Evolutionary conservation across 2,329 filamentous ascomycete species (phyloP).

Genomic region (Sporothrix globosa): DNA sequence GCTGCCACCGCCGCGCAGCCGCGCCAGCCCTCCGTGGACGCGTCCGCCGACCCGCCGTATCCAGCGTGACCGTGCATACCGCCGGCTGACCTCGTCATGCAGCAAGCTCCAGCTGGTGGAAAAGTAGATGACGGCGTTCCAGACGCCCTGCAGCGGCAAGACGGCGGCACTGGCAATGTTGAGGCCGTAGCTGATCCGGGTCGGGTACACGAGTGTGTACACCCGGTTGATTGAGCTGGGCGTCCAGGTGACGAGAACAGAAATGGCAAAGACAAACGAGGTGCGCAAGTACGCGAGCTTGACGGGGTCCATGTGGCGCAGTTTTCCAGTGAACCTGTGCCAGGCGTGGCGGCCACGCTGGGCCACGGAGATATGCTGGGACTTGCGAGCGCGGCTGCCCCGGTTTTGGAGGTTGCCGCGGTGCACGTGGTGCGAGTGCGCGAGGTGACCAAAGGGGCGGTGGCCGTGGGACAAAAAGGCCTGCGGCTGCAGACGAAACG

Average conservation of each 20-base stretch:
- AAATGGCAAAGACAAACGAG: slow-evolving; percentile 64
- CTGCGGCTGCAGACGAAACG: slow-evolving; percentile 20
- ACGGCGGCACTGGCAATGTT: slow-evolving; percentile 72
- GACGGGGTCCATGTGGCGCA: slow-evolving; percentile 56
- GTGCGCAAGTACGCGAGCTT: slow-evolving; percentile 65
- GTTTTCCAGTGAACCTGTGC: slow-evolving; percentile 42
- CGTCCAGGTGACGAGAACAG: slow-evolving; percentile 64
- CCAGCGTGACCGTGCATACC: slow-evolving; percentile 27
- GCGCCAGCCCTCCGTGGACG: not conserved
- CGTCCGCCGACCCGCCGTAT: slow-evolving; percentile 24
- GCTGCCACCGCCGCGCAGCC: not conserved
- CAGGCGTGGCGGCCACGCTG: slow-evolving; percentile 25
- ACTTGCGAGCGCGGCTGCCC: not conserved
- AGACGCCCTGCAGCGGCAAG: slow-evolving; percentile 76
- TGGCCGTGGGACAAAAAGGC: not conserved
- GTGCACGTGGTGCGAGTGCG: not conserved
- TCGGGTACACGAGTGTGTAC: slow-evolving; percentile 64
- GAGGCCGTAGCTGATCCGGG: slow-evolving; percentile 62
- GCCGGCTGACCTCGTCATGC: slow-evolving; percentile 38
- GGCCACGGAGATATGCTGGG: not conserved
- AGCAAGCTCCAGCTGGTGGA: slow-evolving; percentile 60
- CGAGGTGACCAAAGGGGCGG: not conserved
- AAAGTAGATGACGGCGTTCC: slow-evolving; percentile 79
- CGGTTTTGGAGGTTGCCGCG: not conserved
- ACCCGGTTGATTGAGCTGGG: slow-evolving; percentile 74